Evolutionary conservation across 495 filamentous ascomycete species (phyloP).

Genomic region (Lepraria neglecta): DNA sequence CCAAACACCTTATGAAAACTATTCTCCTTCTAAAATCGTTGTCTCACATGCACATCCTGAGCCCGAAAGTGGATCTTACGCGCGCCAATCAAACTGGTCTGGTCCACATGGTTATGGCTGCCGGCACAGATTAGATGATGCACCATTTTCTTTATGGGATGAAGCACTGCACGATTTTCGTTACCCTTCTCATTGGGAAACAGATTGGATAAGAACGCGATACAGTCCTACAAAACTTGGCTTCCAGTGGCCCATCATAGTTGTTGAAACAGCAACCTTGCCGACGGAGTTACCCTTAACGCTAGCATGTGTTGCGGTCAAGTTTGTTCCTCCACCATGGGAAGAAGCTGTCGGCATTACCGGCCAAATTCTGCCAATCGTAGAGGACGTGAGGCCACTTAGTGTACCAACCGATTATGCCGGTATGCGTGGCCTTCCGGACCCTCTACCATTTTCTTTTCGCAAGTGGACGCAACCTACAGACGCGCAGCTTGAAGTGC

Average conservation of each 20-base stretch:
- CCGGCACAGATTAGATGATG: constrained; percentile 4
- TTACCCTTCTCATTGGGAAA: neutral
- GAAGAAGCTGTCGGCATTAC: neutral
- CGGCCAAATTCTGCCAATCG: neutral
- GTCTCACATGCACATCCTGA: too few relatives aligned
- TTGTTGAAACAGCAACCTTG: constrained; percentile 1
- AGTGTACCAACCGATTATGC: neutral
- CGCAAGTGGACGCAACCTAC: constrained; percentile 3
- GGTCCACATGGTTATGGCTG: constrained; percentile 2
- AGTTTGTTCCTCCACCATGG: constrained; percentile 1
- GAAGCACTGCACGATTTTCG: neutral
- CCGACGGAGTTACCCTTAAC: constrained; percentile 8
- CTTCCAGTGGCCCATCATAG: constrained; percentile 1
- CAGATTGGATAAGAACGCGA: neutral
- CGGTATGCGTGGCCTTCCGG: neutral
- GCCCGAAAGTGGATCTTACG: too few relatives aligned
- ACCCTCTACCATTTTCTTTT: constrained; percentile 5
- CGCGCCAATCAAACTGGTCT: too few relatives aligned
- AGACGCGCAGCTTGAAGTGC: neutral
- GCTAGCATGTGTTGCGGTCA: constrained; percentile 1
- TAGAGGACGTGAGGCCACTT: neutral
- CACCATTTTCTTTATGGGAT: constrained; percentile 15
- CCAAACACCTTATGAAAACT: too few relatives aligned
- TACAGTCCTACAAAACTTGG: neutral
- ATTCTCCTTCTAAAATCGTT: too few relatives aligned